Conservation (phyloP, 2,329 filamentous ascomycete genomes). For the Beauveria sp. region DNA sequence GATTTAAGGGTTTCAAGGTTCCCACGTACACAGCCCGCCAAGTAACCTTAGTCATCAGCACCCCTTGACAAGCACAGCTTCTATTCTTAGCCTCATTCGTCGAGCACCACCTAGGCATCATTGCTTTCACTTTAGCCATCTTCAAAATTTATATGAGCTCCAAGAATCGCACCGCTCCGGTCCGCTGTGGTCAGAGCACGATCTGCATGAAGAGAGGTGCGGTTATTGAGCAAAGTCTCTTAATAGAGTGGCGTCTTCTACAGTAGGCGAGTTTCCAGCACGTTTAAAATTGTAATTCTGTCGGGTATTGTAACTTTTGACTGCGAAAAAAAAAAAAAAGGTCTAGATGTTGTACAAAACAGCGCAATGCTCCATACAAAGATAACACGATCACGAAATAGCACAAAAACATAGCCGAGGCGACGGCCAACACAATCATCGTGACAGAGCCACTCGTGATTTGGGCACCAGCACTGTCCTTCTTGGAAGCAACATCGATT, state of each 20-base stretch:
- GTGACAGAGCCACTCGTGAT: background rate
- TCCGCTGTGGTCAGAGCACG: too few species aligned
- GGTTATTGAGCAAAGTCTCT: too few species aligned
- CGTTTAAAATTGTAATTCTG: background rate
- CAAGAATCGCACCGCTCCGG: too few species aligned
- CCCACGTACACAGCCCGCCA: background rate
- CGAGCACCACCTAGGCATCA: too few species aligned
- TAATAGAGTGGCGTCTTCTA: too few species aligned
- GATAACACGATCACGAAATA: background rate
- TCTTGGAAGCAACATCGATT: background rate
- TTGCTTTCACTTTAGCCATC: too few species aligned
- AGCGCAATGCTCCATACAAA: background rate
- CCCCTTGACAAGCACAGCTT: background rate
- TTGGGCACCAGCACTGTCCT: conserved; percentile 1
- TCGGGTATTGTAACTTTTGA: background rate
- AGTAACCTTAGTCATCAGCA: conserved; percentile 3
- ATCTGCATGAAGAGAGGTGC: too few species aligned
- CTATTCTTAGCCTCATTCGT: too few species aligned
- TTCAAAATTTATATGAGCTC: too few species aligned
- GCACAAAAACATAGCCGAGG: background rate
- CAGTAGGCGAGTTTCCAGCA: too few species aligned
- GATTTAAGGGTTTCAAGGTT: background rate
- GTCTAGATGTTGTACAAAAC: background rate
- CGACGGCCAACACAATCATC: background rate
- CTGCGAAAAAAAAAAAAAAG: background rate